These are phyloP conservation scores for Camellia japonica DNA, from an alignment of 148 eudicot species.

Conservation along the genomic window DNA sequence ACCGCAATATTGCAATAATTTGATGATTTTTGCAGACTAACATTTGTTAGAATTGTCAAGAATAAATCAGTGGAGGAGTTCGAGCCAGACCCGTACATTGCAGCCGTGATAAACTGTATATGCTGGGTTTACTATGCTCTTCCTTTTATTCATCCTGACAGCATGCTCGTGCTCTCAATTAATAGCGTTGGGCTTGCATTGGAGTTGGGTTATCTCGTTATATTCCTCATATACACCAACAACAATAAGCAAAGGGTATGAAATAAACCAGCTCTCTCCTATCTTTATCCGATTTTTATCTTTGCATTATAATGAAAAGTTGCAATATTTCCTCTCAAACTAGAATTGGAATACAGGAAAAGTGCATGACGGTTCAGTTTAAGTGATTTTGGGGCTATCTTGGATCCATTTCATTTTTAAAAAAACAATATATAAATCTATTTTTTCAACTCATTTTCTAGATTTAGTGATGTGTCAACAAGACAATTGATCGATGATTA, in stretches of 20 bases:
- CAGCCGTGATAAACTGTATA: constrained; percentile 35
- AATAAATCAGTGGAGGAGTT: constrained; percentile 46
- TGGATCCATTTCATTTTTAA: no score
- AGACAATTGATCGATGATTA: no score
- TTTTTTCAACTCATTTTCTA: no score
- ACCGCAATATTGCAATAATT: no score
- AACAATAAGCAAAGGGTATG: constrained; percentile 31
- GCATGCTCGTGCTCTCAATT: constrained; percentile 40
- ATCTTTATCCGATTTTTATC: background rate
- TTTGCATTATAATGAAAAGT: no score
- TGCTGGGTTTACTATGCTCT: constrained; percentile 52
- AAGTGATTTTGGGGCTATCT: no score
- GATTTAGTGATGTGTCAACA: no score
- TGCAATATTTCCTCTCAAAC: no score
- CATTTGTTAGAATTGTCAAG: constrained; percentile 22
- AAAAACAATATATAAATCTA: no score
- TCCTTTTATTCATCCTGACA: constrained; percentile 47
- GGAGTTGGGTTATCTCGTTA: constrained; percentile 30
- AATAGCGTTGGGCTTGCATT: constrained; percentile 38
- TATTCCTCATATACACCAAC: constrained; percentile 23
- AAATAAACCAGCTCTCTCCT: background rate
- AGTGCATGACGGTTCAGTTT: no score
- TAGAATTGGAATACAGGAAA: no score
- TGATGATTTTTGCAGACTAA: constrained; percentile 22
- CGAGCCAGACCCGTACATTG: constrained; percentile 34